Conservation (phyloP, 805 yeast species). For the Komagataella mondaviorum region DNA sequence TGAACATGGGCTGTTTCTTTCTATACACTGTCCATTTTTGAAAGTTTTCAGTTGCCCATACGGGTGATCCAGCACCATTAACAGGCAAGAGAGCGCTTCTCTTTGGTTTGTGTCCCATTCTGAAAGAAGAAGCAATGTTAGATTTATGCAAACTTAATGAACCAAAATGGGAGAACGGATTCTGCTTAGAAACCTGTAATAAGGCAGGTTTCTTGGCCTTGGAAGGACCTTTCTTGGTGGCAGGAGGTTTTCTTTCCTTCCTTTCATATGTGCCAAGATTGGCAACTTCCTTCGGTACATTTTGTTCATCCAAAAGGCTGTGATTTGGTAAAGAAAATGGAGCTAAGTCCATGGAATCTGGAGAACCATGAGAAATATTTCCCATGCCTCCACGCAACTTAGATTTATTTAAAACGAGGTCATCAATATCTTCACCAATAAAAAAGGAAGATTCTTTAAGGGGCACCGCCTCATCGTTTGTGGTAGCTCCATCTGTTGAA, state of each 20-base stretch:
- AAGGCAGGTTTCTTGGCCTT: background rate
- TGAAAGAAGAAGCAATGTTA: background rate
- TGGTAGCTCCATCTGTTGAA: background rate
- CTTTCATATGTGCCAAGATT: background rate
- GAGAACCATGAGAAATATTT: background rate
- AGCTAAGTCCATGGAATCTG: background rate
- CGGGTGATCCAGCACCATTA: background rate
- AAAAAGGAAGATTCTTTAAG: background rate
- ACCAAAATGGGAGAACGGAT: background rate
- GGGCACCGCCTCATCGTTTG: background rate
- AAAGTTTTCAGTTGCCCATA: background rate
- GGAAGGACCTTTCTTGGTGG: background rate
- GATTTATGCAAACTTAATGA: background rate
- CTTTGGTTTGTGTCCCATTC: background rate
- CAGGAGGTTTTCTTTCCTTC: background rate
- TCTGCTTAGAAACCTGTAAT: background rate
- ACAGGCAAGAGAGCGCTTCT: background rate
- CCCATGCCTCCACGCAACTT: background rate
- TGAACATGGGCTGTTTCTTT: slow-evolving; percentile 74
- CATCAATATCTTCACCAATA: background rate
- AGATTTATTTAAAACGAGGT: background rate
- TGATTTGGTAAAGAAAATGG: background rate
- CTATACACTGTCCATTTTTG: slow-evolving; percentile 79
- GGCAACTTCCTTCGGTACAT: background rate
- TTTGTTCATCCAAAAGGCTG: background rate